Evolutionary conservation across 2,329 filamentous ascomycete species (phyloP).

Genomic region (Fusarium illudens): DNA sequence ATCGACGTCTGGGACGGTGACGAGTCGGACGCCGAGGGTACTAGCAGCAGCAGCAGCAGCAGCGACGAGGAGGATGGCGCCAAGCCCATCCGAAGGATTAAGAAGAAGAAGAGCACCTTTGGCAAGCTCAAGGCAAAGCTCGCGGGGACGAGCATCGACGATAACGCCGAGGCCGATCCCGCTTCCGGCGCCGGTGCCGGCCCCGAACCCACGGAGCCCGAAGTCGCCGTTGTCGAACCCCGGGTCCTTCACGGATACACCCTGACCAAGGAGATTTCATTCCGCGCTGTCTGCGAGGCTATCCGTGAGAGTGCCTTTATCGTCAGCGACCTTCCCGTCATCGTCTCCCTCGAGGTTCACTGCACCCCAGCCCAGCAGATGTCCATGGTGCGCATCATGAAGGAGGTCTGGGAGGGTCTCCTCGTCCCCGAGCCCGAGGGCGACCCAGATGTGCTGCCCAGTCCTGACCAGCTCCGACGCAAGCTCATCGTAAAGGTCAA

Average conservation of each 20-base stretch:
- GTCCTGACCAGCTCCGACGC: slow-evolving; percentile 73
- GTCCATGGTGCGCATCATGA: slow-evolving; percentile 92
- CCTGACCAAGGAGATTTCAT: slow-evolving; percentile 85
- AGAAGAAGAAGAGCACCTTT: slow-evolving; percentile 64
- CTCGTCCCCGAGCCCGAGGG: slow-evolving; percentile 66
- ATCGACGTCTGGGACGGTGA: slow-evolving; percentile 96
- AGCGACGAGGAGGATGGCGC: slow-evolving; percentile 54
- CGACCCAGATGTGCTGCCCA: slow-evolving; percentile 64
- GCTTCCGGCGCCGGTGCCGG: background rate
- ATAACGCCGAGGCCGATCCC: slow-evolving; percentile 2
- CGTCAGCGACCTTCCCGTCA: slow-evolving; percentile 80
- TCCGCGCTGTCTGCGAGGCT: slow-evolving; percentile 83
- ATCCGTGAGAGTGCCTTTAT: slow-evolving; percentile 83
- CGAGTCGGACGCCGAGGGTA: slow-evolving; percentile 68
- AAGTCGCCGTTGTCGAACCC: slow-evolving; percentile 66
- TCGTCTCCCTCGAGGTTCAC: slow-evolving; percentile 94
- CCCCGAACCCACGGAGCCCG: slow-evolving; percentile 26
- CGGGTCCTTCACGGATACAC: slow-evolving; percentile 89
- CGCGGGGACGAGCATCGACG: slow-evolving; percentile 56
- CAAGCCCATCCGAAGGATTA: slow-evolving; percentile 62
- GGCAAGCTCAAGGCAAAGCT: slow-evolving; percentile 70
- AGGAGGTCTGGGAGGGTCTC: slow-evolving; percentile 78
- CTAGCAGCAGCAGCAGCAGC: slow-evolving; percentile 55
- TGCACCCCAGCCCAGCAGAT: slow-evolving; percentile 82
- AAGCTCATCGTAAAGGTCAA: slow-evolving; percentile 91